A percentile compares a stretch with the other conserved stretches of the same genome.
Conservation (phyloP, 192 early-diverging fungal genomes). For the Backusella luteola region DNA sequence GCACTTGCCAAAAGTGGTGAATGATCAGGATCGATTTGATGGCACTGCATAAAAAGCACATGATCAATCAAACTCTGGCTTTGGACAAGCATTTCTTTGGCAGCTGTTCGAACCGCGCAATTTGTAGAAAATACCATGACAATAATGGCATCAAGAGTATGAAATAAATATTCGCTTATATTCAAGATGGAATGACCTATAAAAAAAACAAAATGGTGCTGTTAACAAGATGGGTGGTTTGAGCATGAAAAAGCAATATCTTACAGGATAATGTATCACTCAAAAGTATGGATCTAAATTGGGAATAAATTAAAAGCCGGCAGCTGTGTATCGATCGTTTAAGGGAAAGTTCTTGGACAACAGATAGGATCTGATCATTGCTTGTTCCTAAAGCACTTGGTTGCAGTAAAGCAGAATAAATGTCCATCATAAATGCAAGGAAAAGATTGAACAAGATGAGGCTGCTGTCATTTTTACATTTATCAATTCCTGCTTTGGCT, state of each 20-base stretch:
- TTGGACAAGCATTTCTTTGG: neutral
- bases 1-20: neutral
- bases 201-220: neutral
- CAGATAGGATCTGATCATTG: neutral
- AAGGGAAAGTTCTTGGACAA: neutral
- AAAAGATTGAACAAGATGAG: neutral
- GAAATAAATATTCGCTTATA: neutral
- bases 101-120: neutral
- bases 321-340: neutral
- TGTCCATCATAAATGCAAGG: neutral
- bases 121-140: neutral
- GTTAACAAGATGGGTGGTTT: neutral
- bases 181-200: neutral
- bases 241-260: neutral
- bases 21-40: neutral
- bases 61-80: neutral
- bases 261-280: neutral
- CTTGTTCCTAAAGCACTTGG: neutral
- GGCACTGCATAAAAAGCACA: neutral
- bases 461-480: neutral
- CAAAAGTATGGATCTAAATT: neutral
- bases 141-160: neutral
- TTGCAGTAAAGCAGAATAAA: neutral
- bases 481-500: neutral
- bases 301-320: neutral